phyloP scores from a whole-genome alignment of 2,329 filamentous ascomycete genomes.

The Colletotrichum karsti region DNA sequence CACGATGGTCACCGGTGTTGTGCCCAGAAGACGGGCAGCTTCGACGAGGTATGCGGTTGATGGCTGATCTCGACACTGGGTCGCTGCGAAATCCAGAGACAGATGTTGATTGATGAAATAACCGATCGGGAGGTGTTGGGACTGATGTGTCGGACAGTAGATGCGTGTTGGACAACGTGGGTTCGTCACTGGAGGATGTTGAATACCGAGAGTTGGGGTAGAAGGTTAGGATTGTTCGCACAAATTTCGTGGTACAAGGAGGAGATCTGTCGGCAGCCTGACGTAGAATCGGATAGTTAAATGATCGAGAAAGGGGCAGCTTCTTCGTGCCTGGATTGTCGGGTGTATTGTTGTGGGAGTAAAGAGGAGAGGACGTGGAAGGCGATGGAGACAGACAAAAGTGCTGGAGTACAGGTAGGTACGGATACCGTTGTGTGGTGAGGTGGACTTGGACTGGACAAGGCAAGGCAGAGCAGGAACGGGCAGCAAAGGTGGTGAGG shows the following conservation, averaged over 20 bases:
- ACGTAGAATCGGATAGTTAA: not conserved
- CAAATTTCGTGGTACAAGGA: not conserved
- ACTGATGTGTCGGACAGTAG: not conserved
- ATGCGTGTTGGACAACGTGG: not conserved
- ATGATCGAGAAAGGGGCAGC: not conserved
- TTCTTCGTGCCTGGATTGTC: not conserved
- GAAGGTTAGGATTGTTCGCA: not conserved
- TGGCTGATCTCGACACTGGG: not conserved
- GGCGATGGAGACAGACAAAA: not conserved
- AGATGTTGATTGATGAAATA: not conserved
- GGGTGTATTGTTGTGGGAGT: not conserved
- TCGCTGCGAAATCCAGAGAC: not conserved
- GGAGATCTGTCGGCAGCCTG: not conserved
- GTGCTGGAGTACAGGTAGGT: no score
- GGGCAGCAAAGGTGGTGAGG: constrained; percentile 17
- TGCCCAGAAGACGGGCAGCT: constrained; percentile 16
- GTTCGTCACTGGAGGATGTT: no score
- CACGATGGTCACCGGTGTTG: not conserved
- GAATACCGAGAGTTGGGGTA: not conserved
- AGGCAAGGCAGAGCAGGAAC: not conserved
- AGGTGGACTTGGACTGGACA: not conserved
- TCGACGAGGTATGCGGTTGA: not conserved
- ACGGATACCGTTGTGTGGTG: not conserved
- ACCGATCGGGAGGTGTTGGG: not conserved
- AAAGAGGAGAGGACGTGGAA: not conserved